Evolutionary conservation across 306 rosid genomes (phyloP).

Genomic region (Urtica urens): DNA sequence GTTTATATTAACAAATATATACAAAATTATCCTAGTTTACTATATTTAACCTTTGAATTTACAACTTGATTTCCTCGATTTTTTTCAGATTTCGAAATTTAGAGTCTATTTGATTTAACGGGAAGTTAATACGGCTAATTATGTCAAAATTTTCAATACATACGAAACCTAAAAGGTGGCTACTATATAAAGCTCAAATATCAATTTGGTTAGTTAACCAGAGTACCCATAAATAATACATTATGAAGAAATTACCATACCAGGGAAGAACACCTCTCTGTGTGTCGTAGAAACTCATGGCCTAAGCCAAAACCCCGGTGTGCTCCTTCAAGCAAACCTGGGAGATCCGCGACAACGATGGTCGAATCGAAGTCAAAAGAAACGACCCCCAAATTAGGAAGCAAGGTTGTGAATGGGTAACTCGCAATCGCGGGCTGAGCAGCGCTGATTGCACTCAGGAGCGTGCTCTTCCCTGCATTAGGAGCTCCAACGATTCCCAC

Average conservation of each 20-base stretch:
- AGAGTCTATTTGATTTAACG: too few species aligned
- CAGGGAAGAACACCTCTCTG: constrained; percentile 93
- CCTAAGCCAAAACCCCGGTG: constrained; percentile 95
- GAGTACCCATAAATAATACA: neutral
- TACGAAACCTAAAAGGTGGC: too few species aligned
- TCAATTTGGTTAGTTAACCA: too few species aligned
- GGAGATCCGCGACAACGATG: constrained; percentile 94
- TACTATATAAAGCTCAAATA: too few species aligned
- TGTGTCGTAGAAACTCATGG: constrained; percentile 87
- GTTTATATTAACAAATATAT: too few species aligned
- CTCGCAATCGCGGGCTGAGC: constrained; percentile 84
- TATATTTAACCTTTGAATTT: too few species aligned
- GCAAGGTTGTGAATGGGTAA: constrained; percentile 92
- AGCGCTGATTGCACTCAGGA: constrained; percentile 87
- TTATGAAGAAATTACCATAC: constrained; percentile 29
- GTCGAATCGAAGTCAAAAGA: constrained; percentile 84
- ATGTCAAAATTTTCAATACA: too few species aligned
- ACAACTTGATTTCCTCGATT: too few species aligned
- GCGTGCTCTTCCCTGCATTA: constrained; percentile 96
- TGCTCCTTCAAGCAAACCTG: constrained; percentile 98
- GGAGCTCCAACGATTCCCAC: constrained; percentile 97
- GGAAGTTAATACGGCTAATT: too few species aligned
- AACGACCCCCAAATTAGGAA: constrained; percentile 92
- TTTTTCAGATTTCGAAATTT: too few species aligned
- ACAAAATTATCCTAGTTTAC: too few species aligned